phyloP scores from a whole-genome alignment of 257 asterid genomes.

The Fraxinus anomala region DNA sequence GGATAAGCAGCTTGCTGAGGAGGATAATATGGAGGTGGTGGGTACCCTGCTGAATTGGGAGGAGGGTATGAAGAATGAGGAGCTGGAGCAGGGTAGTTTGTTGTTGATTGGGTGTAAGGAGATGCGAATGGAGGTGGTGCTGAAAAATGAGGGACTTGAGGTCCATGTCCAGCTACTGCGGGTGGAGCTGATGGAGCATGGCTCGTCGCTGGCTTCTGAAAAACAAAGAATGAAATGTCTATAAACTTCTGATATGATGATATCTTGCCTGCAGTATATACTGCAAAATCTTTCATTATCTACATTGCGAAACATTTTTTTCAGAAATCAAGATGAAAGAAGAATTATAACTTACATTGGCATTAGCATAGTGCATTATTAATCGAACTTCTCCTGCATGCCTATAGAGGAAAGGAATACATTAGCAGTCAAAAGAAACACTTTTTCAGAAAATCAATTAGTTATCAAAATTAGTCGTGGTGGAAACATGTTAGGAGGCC shows the following conservation, averaged over 20 bases:
- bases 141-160: constrained; percentile 31
- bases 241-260: neutral
- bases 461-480: neutral
- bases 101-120: constrained; percentile 28
- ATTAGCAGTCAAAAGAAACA: neutral
- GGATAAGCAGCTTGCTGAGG: constrained; percentile 36
- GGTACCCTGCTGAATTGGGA: constrained; percentile 34
- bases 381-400: constrained; percentile 54
- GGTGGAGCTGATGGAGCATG: constrained; percentile 46
- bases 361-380: constrained; percentile 47
- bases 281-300: neutral
- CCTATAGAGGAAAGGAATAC: constrained; percentile 29
- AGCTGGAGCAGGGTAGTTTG: constrained; percentile 33
- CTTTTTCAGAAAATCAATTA: neutral
- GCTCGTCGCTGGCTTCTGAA: constrained; percentile 48
- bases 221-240: neutral
- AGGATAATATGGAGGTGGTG: constrained; percentile 30
- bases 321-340: neutral
- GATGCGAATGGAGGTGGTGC: constrained; percentile 31
- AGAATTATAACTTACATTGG: constrained; percentile 36
- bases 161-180: constrained; percentile 16
- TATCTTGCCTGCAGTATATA: neutral
- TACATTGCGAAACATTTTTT: neutral
- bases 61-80: constrained; percentile 39
- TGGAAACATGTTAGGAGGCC: neutral